Evolutionary conservation across 345 rosid genomes (phyloP).

Genomic region (Citrus sinensis): DNA sequence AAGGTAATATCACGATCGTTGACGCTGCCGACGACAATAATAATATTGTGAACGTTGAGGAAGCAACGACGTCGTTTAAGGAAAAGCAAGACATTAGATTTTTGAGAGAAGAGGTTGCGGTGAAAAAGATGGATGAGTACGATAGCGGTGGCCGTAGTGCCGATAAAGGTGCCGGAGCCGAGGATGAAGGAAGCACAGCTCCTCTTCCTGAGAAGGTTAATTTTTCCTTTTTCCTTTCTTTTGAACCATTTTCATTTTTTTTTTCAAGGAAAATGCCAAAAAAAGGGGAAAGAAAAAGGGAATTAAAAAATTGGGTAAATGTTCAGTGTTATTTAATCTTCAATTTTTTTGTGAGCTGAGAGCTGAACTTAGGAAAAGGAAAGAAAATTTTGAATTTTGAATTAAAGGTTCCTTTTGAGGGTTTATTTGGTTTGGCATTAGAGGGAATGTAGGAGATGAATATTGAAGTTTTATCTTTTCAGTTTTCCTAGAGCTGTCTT

Average conservation of each 20-base stretch:
- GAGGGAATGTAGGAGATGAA: background rate
- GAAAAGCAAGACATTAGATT: constrained; percentile 18
- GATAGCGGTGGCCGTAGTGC: constrained; percentile 75
- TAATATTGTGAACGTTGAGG: constrained; percentile 11
- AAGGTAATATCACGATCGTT: constrained; percentile 18
- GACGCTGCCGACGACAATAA: constrained; percentile 7
- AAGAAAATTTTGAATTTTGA: background rate
- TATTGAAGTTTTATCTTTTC: background rate
- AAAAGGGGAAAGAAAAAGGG: background rate
- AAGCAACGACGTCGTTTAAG: constrained; percentile 19
- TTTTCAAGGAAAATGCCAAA: background rate
- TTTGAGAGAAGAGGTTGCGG: constrained; percentile 28
- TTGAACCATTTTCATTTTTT: background rate
- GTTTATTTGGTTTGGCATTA: background rate
- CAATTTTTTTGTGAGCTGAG: background rate
- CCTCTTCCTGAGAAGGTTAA: constrained; percentile 87
- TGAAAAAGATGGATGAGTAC: constrained; percentile 58
- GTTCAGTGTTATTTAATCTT: background rate
- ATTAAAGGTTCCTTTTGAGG: background rate
- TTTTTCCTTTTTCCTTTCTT: background rate
- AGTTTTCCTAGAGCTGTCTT: background rate
- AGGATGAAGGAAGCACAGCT: constrained; percentile 83
- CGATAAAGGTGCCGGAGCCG: constrained; percentile 55
- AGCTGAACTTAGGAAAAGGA: background rate
- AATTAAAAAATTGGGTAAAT: background rate